Evolutionary conservation across 805 yeast genomes (phyloP).

Genomic region (Spathaspora boniae): DNA sequence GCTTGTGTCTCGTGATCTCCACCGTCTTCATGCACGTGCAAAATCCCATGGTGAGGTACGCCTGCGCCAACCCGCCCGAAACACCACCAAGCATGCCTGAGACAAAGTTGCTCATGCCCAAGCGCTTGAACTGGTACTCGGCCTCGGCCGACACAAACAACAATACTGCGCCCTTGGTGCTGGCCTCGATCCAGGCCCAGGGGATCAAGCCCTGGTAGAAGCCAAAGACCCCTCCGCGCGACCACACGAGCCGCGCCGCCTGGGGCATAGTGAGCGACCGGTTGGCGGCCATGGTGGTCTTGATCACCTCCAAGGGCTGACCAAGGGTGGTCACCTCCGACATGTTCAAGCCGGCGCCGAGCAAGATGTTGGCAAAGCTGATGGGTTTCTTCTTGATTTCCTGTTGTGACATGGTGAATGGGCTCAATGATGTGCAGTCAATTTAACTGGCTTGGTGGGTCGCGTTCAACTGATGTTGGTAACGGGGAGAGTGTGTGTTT

Average conservation of each 20-base stretch:
- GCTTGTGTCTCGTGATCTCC: slow-evolving; percentile 90
- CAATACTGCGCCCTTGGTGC: slow-evolving; percentile 97
- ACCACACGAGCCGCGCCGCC: slow-evolving; percentile 76
- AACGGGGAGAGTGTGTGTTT: too few relatives aligned
- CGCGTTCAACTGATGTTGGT: too few relatives aligned
- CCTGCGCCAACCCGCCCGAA: slow-evolving; percentile 94
- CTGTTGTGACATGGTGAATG: too few relatives aligned
- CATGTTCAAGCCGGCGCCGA: slow-evolving; percentile 91
- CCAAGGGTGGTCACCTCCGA: slow-evolving; percentile 94
- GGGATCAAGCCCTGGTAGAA: slow-evolving; percentile 98
- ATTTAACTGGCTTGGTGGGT: too few relatives aligned
- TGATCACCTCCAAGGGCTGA: slow-evolving; percentile 93
- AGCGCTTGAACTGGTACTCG: slow-evolving; percentile 63
- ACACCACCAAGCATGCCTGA: slow-evolving; percentile 96
- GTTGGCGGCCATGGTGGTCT: slow-evolving; percentile 98
- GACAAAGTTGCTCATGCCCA: slow-evolving; percentile 65
- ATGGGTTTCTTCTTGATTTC: slow-evolving; percentile 80
- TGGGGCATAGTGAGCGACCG: slow-evolving; percentile 64
- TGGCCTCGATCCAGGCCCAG: slow-evolving; percentile 99
- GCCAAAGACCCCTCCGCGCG: slow-evolving; percentile 89
- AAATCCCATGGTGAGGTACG: slow-evolving; percentile 95
- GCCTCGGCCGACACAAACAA: slow-evolving; percentile 90
- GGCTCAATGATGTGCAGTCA: too few relatives aligned
- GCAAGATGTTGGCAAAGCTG: slow-evolving; percentile 80
- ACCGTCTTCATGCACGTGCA: slow-evolving; percentile 99